These are phyloP conservation scores for Salix exigua DNA, from an alignment of 345 rosid species.

Conservation along the genomic window DNA sequence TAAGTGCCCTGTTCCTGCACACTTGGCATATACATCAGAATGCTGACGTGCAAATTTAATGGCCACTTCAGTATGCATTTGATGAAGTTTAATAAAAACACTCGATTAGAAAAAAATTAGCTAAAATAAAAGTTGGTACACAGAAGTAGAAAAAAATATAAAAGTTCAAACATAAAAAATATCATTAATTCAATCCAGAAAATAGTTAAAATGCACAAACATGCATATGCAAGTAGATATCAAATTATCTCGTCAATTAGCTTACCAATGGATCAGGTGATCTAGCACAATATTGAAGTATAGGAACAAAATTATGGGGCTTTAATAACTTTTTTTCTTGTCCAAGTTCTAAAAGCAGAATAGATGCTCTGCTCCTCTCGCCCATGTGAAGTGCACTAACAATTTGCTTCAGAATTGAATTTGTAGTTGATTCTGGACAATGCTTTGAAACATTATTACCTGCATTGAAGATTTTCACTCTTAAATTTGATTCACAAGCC, in stretches of 20 bases:
- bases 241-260: slow-evolving; percentile 9
- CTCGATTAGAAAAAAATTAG: too few species aligned
- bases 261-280: slow-evolving; percentile 78
- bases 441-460: slow-evolving; percentile 27
- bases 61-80: too few species aligned
- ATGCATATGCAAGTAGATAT: not conserved
- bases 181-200: not conserved
- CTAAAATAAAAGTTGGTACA: too few species aligned
- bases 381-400: slow-evolving; percentile 59
- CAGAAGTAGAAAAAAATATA: too few species aligned
- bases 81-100: too few species aligned
- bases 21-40: too few species aligned
- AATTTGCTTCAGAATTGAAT: slow-evolving; percentile 43
- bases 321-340: slow-evolving; percentile 26
- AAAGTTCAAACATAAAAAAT: too few species aligned
- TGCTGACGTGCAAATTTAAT: too few species aligned
- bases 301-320: slow-evolving; percentile 44
- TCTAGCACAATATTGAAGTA: slow-evolving; percentile 59
- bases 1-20: too few species aligned
- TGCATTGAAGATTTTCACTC: slow-evolving; percentile 19
- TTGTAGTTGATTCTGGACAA: slow-evolving; percentile 26
- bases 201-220: not conserved
- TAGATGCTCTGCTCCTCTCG: slow-evolving; percentile 59
- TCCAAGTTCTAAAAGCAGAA: slow-evolving; percentile 46
- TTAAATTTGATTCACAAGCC: not conserved